These are phyloP conservation scores for Xylaria arbuscula DNA, from an alignment of 2,329 filamentous ascomycete species.

Conservation along the genomic window DNA sequence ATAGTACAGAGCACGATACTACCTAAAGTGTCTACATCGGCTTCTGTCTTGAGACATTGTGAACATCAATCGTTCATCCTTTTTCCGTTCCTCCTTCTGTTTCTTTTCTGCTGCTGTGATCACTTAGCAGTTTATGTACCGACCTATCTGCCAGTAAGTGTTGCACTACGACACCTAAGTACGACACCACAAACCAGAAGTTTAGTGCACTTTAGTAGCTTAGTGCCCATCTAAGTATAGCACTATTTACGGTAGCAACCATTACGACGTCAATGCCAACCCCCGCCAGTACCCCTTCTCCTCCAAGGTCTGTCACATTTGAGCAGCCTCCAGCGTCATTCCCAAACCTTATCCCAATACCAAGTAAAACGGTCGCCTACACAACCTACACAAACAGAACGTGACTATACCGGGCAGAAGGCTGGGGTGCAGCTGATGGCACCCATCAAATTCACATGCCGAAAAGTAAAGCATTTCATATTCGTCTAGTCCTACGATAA, in stretches of 20 bases:
- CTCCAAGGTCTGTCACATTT: neutral
- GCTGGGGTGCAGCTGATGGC: neutral
- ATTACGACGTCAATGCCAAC: conserved; percentile 9
- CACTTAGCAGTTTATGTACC: no score
- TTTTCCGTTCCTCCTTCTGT: no score
- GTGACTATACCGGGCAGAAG: neutral
- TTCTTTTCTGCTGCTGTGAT: no score
- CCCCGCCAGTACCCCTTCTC: neutral
- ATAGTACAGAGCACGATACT: neutral
- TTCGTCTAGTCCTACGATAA: neutral
- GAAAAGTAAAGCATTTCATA: neutral
- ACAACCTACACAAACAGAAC: no score
- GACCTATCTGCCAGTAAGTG: no score
- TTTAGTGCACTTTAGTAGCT: no score
- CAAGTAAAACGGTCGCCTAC: neutral
- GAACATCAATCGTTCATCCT: no score
- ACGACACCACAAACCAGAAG: no score
- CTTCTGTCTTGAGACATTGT: neutral
- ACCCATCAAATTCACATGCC: neutral
- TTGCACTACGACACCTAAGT: neutral
- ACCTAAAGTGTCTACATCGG: neutral
- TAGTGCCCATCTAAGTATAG: neutral
- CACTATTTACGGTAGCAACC: conserved; percentile 5
- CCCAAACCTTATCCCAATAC: neutral
- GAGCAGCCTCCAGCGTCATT: neutral